Percentiles rank a stretch among this genome's conserved stretches.
Conservation (phyloP, 2,329 filamentous ascomycete species). For the Drechslerella stenobrocha region DNA sequence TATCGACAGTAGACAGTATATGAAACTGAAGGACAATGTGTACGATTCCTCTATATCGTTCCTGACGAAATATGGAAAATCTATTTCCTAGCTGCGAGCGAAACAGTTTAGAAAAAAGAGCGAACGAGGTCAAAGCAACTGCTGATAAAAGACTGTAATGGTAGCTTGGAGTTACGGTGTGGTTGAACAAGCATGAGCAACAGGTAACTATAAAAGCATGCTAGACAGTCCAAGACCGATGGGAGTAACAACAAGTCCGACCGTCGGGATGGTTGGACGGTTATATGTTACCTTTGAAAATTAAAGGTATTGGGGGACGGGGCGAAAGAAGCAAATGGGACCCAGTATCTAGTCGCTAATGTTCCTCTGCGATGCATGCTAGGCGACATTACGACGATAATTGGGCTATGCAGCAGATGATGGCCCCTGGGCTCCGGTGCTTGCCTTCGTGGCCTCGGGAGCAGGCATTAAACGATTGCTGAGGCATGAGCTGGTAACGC, state of each 20-base stretch:
- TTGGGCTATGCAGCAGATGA: conserved; percentile 5
- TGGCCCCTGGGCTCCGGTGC: conserved; percentile 13
- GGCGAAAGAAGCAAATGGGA: conserved; percentile 10
- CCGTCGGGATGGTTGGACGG: conserved; percentile 36
- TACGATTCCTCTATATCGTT: conserved; percentile 40
- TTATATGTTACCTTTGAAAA: conserved; percentile 44
- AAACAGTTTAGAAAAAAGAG: conserved; percentile 42
- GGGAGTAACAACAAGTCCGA: conserved; percentile 24
- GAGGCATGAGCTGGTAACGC: conserved; percentile 14
- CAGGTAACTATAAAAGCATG: conserved; percentile 36
- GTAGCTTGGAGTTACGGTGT: conserved; percentile 12
- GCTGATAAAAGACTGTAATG: neutral
- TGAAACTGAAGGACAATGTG: neutral
- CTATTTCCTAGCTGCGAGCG: conserved; percentile 25
- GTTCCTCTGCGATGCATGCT: neutral
- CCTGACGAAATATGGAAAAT: conserved; percentile 47
- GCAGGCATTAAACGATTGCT: conserved; percentile 42
- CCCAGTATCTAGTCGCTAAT: neutral
- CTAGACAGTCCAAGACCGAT: conserved; percentile 26
- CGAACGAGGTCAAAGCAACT: conserved; percentile 8
- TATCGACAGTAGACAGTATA: conserved; percentile 7
- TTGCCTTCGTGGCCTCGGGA: conserved; percentile 26
- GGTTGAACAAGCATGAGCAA: conserved; percentile 26
- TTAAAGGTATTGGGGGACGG: neutral
- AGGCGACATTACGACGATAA: conserved; percentile 3